Conservation (phyloP, 2,329 filamentous ascomycete species). For the Cytospora chrysosperma region DNA sequence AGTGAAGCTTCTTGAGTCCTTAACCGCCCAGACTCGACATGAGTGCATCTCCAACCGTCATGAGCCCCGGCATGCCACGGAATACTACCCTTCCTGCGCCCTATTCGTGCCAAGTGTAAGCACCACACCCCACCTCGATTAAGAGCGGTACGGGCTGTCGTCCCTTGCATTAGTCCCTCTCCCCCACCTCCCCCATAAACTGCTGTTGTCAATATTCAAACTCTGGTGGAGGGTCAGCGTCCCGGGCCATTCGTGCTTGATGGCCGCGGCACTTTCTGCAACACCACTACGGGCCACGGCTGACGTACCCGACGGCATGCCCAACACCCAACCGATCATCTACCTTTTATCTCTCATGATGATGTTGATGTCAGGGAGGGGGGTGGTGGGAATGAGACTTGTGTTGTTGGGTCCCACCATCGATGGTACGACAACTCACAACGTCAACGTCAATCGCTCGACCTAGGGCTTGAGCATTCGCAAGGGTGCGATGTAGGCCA, state of each 20-base stretch:
- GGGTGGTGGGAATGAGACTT: too few relatives aligned
- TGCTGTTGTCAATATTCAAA: neutral
- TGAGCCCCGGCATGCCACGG: neutral
- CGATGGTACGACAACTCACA: conserved; percentile 2
- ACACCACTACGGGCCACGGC: neutral
- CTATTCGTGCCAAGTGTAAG: conserved; percentile 4
- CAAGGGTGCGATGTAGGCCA: neutral
- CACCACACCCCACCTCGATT: neutral
- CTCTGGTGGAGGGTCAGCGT: conserved; percentile 3
- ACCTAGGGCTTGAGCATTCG: neutral
- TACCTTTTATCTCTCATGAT: neutral
- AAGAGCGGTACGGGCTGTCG: neutral
- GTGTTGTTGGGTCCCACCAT: neutral
- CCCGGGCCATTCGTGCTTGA: neutral
- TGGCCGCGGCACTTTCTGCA: neutral
- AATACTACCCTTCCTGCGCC: neutral
- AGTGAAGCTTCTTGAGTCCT: neutral
- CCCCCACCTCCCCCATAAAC: neutral
- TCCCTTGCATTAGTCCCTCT: conserved; percentile 11
- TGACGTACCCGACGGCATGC: neutral
- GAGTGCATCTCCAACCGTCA: neutral
- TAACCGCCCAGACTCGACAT: neutral
- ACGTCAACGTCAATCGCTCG: neutral
- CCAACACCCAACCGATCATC: neutral
- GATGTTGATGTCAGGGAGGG: neutral